These are phyloP conservation scores for Fusarium nelsonii DNA, from an alignment of 2,329 filamentous ascomycete genomes.

Conservation along the genomic window DNA sequence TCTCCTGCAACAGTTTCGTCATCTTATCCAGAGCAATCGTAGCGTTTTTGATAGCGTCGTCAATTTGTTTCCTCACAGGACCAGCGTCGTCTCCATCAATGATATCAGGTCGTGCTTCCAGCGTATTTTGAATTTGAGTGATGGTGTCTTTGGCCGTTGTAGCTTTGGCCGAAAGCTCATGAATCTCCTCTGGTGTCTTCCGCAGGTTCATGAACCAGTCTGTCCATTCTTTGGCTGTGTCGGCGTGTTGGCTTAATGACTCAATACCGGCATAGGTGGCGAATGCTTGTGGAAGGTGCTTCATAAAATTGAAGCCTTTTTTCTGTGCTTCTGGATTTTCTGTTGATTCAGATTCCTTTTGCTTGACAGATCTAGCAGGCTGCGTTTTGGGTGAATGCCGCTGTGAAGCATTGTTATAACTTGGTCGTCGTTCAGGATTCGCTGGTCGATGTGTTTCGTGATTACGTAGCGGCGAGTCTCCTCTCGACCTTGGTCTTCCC, in stretches of 20 bases:
- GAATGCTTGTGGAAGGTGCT: conserved; percentile 45
- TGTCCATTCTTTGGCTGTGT: conserved; percentile 52
- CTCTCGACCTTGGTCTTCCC: conserved; percentile 30
- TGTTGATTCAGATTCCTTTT: background rate
- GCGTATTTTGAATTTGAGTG: conserved; percentile 48
- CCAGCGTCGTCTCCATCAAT: conserved; percentile 49
- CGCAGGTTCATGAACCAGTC: conserved; percentile 51
- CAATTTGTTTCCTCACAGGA: conserved; percentile 49
- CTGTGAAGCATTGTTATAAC: background rate
- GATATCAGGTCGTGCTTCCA: conserved; percentile 49
- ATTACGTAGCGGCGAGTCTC: conserved; percentile 4
- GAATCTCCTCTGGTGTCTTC: conserved; percentile 51
- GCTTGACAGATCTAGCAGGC: background rate
- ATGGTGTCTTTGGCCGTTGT: conserved; percentile 51
- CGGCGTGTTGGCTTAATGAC: conserved; percentile 46
- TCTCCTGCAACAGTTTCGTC: conserved; percentile 49
- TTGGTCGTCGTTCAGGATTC: background rate
- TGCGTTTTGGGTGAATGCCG: conserved; percentile 2
- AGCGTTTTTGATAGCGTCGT: conserved; percentile 46
- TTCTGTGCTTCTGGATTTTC: background rate
- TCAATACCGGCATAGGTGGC: conserved; percentile 48
- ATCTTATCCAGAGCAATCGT: conserved; percentile 46
- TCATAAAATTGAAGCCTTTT: conserved; percentile 30
- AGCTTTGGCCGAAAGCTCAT: conserved; percentile 44
- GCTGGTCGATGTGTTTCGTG: background rate